Evolutionary conservation across 106 monocot species (phyloP).

Genomic region (Dendrobium officinale): DNA sequence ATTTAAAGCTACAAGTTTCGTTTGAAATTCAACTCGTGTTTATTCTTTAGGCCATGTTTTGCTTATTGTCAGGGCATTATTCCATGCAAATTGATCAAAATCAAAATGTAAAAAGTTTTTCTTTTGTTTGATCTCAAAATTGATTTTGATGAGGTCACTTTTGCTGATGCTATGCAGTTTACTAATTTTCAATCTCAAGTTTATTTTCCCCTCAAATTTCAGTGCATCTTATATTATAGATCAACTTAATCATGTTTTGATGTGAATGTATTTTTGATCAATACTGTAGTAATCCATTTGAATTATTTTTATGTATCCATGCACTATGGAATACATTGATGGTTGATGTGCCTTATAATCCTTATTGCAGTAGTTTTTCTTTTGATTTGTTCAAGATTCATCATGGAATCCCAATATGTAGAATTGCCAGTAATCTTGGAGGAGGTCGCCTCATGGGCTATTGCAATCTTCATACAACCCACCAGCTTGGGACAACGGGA

Average conservation of each 20-base stretch:
- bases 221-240: not conserved
- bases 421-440: slow-evolving; percentile 5
- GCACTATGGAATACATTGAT: not conserved
- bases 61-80: not conserved
- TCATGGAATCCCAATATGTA: slow-evolving; percentile 15
- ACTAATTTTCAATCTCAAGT: not conserved
- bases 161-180: not conserved
- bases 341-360: not conserved
- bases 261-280: not conserved
- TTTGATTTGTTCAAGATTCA: slow-evolving; percentile 27
- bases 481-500: slow-evolving; percentile 6
- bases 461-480: slow-evolving; percentile 26
- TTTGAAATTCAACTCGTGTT: not conserved
- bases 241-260: not conserved
- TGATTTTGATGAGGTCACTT: not conserved
- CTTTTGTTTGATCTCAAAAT: not conserved
- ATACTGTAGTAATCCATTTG: not conserved
- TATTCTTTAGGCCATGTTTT: not conserved
- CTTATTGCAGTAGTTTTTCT: slow-evolving; percentile 9
- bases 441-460: slow-evolving; percentile 2
- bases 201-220: not conserved
- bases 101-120: not conserved
- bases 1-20: not conserved
- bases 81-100: not conserved
- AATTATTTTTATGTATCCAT: not conserved